Base-by-base conservation (phyloP, 2,329 filamentous ascomycete genomes). In the Monilinia vaccinii-corymbosi region DNA sequence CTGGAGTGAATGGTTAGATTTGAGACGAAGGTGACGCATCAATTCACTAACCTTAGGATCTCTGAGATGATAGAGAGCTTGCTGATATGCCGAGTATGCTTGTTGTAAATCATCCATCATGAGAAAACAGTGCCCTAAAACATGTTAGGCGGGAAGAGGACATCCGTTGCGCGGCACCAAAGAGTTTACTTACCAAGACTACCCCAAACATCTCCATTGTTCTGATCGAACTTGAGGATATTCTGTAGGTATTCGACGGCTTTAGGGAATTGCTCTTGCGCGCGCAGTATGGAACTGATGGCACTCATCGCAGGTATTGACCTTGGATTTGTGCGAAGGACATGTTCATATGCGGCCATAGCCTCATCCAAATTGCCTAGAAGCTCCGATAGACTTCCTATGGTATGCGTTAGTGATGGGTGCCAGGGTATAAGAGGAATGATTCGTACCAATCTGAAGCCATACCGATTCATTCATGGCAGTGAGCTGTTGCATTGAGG, bases 91-190 rank as follows among this genome's bases (percentile, higher is more conserved):
- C 36, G 90, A 89, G 71, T 99, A 99, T 0, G 94, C 94, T 71
- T 97, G 91, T 75, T 97, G 94, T 38, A 97, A 77, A 70, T 97
- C 93, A 71, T 99, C 94, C 83, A 96, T 96, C 94, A 99, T 99
- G 31, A 99, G 80, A 72, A 93, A 96, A 76, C 94, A 97, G 73
- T 97, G 94, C n/a, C 94, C 91, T 93, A 67, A 16, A 48, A 34
- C 58, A 31, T 28, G 65, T 68, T 46, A 67, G 67, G 14, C 14
- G 18, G 34, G 66, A 55, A 64, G 46, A 25, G n/a, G 14, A 25
- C 49, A 53, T 34, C n/a, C 31, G 56, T 56, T 21, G 21, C 16
- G 52, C 9, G 57, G 59, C 21, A 36, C 52, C 10, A 32, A 28
- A 11, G 21, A 32, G n/a, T 18, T 11, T 58, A 73, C 82, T 65